Base-by-base conservation (phyloP, 495 filamentous ascomycete genomes). In the Hyaloscypha hepaticicola region DNA sequence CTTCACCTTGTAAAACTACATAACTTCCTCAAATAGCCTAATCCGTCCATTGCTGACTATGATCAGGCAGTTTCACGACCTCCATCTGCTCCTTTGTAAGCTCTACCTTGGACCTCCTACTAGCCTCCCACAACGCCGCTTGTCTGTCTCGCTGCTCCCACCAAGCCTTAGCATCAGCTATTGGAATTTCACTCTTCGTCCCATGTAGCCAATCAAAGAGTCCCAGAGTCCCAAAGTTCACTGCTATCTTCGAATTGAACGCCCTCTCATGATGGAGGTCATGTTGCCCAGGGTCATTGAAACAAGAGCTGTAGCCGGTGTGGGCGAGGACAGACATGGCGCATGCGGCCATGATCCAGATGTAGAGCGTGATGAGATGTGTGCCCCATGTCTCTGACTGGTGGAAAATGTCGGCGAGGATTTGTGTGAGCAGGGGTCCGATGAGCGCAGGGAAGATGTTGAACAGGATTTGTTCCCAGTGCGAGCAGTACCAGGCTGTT, bases 181-280 rank as follows among this genome's bases (percentile, higher is more conserved):
- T 50, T 3, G 58, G 66, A 28, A 58, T 58, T 22, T 55, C 78
- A 70, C 31, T 79, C 29, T 58, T 66, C 70, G 60, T 70, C 21
- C 75, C 65, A 64, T 41, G 70, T 70, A 21, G 25, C 21, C 78
- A 66, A 70, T 81, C 56, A 58, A 58, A 58, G 21, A 58, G 22
- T 5, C 56, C 56, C 56, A 58, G 5, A 11, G 56, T 58, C 24
- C 56, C 56, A 58, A 58, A 45, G n/a, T 58, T 58, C 29, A 58
- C 56, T 5, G 56, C 33, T 19, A 5, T 58, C 33, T 58, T 58
- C 16, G 56, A 19, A 58, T 58, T 26, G 41, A 58, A 58, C 29
- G 56, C 56, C 9, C 56, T 11, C 34, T 58, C 56, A 58, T 58
- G 56, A 58, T 58, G 56, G 19, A 58, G 19, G 26, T 58, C 56